Conservation (phyloP, 1,284 basidiomycete species). For the Cryptococcus deneoformans region DNA sequence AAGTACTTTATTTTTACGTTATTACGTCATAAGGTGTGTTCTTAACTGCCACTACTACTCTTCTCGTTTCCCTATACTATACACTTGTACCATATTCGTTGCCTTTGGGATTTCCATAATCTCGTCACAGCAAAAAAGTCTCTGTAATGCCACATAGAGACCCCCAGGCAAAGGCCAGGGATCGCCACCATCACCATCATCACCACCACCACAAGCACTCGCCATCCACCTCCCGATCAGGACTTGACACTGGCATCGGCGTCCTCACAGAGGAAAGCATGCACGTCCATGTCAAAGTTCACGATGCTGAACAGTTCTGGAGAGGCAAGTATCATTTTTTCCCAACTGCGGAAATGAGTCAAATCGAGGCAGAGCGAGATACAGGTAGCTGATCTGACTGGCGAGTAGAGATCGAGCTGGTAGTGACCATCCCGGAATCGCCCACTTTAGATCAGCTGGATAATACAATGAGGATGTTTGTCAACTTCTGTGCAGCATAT, state of each 20-base stretch:
- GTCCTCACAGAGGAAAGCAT: slow-evolving; percentile 12
- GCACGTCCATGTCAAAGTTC: slow-evolving; percentile 28
- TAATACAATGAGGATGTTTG: slow-evolving; percentile 68
- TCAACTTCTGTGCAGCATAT: slow-evolving; percentile 74
- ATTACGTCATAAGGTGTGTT: too few relatives aligned
- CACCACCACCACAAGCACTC: slow-evolving; percentile 4
- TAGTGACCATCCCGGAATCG: slow-evolving; percentile 64
- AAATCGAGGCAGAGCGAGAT: too few relatives aligned
- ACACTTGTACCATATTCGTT: too few relatives aligned
- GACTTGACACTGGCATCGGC: neutral
- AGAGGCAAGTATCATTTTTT: slow-evolving; percentile 15
- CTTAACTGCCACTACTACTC: too few relatives aligned
- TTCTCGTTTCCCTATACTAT: too few relatives aligned
- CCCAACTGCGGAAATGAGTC: neutral
- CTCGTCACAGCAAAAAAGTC: too few relatives aligned
- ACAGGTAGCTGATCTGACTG: too few relatives aligned
- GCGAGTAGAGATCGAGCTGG: slow-evolving; percentile 72
- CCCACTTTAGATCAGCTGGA: slow-evolving; percentile 72
- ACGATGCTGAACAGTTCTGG: slow-evolving; percentile 31
- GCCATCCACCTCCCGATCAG: neutral
- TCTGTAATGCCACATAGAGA: too few relatives aligned
- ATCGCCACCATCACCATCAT: slow-evolving; percentile 6
- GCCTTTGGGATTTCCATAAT: too few relatives aligned
- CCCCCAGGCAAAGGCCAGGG: neutral
- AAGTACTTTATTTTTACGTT: too few relatives aligned